These are phyloP conservation scores for Prunus campanulata DNA, from an alignment of 306 rosid genomes.

Conservation along the genomic window DNA sequence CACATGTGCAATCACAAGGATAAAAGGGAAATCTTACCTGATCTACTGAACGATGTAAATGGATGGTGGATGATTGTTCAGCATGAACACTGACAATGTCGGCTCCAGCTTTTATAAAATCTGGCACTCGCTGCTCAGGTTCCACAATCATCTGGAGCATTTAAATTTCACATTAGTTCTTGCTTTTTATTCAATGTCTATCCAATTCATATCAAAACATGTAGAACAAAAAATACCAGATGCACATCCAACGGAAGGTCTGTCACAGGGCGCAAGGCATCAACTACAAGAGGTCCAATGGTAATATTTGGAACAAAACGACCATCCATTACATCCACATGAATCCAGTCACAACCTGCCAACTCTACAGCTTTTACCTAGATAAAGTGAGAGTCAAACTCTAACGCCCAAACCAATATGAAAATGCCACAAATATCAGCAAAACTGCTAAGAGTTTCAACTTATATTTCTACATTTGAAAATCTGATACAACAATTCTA, in stretches of 20 bases:
- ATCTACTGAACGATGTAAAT: conserved; percentile 88
- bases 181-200: background rate
- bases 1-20: background rate
- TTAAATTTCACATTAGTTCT: conserved; percentile 20
- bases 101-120: conserved; percentile 99
- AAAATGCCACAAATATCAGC: conserved; percentile 9
- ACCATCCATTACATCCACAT: conserved; percentile 99
- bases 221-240: conserved; percentile 57
- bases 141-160: conserved; percentile 88
- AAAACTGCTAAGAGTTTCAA: conserved; percentile 18
- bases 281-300: conserved; percentile 95
- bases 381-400: conserved; percentile 33
- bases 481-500: conserved; percentile 6
- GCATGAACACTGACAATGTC: conserved; percentile 95
- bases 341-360: conserved; percentile 99
- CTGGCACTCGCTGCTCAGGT: conserved; percentile 95
- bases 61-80: conserved; percentile 95
- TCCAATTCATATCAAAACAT: conserved; percentile 6
- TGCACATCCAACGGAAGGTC: conserved; percentile 99
- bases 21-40: conserved; percentile 51
- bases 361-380: conserved; percentile 97
- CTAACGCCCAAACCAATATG: conserved; percentile 20
- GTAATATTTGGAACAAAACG: conserved; percentile 99
- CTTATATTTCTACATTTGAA: conserved; percentile 16
- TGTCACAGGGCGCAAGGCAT: conserved; percentile 97